These are phyloP conservation scores for Russula emetica DNA, from an alignment of 768 basidiomycete genomes.

Conservation along the genomic window DNA sequence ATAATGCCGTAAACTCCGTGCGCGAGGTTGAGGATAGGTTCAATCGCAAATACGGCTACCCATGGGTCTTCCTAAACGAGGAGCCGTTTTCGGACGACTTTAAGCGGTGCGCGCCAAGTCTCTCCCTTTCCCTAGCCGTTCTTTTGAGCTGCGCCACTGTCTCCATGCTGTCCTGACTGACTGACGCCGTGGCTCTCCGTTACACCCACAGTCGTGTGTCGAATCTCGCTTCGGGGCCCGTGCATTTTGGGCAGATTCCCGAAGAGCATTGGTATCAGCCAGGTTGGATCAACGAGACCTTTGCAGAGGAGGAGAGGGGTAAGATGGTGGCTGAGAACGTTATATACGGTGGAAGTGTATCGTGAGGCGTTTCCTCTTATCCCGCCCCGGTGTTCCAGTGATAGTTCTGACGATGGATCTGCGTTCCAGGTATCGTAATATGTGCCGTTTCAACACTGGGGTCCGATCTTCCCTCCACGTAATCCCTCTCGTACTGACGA, in stretches of 20 bases:
- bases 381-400: neutral
- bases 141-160: neutral
- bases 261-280: constrained; percentile 49
- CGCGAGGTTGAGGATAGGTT: constrained; percentile 82
- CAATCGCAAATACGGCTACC: constrained; percentile 74
- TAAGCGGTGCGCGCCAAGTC: constrained; percentile 45
- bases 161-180: neutral
- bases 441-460: constrained; percentile 52
- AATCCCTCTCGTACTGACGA: neutral
- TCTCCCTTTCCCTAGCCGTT: neutral
- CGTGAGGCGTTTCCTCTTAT: constrained; percentile 5
- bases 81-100: constrained; percentile 72
- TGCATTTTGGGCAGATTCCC: constrained; percentile 43
- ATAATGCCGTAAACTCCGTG: constrained; percentile 59
- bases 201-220: constrained; percentile 31
- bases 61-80: constrained; percentile 89
- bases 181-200: neutral
- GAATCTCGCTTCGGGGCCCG: constrained; percentile 34
- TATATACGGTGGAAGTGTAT: constrained; percentile 22
- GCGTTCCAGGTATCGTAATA: constrained; percentile 42
- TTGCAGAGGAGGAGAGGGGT: constrained; percentile 40
- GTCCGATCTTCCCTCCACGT: constrained; percentile 30
- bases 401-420: neutral
- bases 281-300: constrained; percentile 48
- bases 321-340: constrained; percentile 36